Base-by-base conservation (phyloP, 1,284 basidiomycete genomes). In the Naganishia sp. region DNA sequence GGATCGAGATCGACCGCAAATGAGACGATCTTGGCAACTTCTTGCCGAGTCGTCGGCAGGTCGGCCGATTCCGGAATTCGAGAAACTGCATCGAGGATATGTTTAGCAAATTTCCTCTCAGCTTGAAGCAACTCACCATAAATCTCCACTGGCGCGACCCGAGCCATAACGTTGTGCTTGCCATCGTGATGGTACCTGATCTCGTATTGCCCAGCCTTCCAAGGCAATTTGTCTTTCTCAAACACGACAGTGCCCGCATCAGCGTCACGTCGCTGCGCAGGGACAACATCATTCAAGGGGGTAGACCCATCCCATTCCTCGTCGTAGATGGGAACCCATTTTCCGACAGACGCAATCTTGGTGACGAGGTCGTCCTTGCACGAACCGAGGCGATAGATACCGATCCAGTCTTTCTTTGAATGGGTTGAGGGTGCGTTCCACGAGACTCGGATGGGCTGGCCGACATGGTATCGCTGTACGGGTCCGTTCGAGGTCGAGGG, bases 351-450 rank as follows among this genome's bases (percentile, higher is more conserved):
- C 4, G 89, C 88, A n/a, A 90, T 89, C 68, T 88, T 87, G 3
- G 96, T 99, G 50, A 96, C 86, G 21, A 89, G 82, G 23, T 83
- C 86, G 18, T 88, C 90, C 74, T 87, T 87, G 79, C 92, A 94
- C 0, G 92, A 91, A 33, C 91, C 92, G 67, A 92, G 72, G 81
- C 92, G 92, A 73, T 96, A 97, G 49, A 99, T 86, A 13, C 94
- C 96, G 72, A 99, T 90, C 96, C 95, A 99, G 78, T 99, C 95
- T 72, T 88, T 86, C n/a, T 91, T 85, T 13, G 93, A 95, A 76
- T 98, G 95, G 66, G 87, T 86, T 42, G 83, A 80, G 0, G 95
- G 93, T 1, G 92, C 94, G 61, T 87, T 86, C 94, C 94, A 99
- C 50, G 86, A 85, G 43, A 98, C 84, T 5, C 80, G 83, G 72